phyloP scores from a whole-genome alignment of 2,329 filamentous ascomycete species.

The Raffaelea albimanens region DNA sequence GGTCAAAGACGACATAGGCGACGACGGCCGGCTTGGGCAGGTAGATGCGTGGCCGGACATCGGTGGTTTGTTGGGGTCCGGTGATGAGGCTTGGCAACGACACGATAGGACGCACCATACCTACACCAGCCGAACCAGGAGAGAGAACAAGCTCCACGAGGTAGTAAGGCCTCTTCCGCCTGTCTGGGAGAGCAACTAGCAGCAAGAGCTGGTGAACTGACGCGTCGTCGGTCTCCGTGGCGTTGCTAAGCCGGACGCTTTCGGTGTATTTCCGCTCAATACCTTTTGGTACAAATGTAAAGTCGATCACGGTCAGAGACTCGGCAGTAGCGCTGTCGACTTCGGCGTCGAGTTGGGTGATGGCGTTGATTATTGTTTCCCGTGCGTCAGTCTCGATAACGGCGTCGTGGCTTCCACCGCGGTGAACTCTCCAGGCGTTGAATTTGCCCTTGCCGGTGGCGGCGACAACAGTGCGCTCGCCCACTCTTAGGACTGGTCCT shows the following conservation, averaged over 20 bases:
- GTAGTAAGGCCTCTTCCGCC: conserved; percentile 53
- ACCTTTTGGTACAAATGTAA: conserved; percentile 55
- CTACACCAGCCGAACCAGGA: conserved; percentile 42
- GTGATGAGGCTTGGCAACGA: conserved; percentile 50
- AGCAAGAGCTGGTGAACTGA: conserved; percentile 50
- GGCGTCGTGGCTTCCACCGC: conserved; percentile 72
- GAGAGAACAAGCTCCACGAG: conserved; percentile 63
- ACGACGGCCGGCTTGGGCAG: conserved; percentile 71
- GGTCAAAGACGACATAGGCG: conserved; percentile 72
- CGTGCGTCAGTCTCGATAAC: conserved; percentile 63
- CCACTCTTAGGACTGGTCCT: conserved; percentile 60
- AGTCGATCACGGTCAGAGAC: conserved; percentile 68
- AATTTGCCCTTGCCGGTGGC: conserved; percentile 69
- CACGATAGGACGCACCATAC: conserved; percentile 58
- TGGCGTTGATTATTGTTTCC: conserved; percentile 50
- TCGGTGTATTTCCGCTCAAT: conserved; percentile 40
- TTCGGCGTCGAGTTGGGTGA: conserved; percentile 46
- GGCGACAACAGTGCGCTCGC: conserved; percentile 76
- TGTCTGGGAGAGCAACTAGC: conserved; percentile 47
- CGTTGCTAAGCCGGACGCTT: conserved; percentile 40
- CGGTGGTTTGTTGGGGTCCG: conserved; percentile 21
- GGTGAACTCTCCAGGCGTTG: conserved; percentile 81
- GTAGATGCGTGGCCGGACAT: conserved; percentile 54
- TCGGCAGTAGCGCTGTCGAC: conserved; percentile 40
- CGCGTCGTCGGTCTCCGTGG: conserved; percentile 38